phyloP scores from a whole-genome alignment of 75 land plant genomes.

The Pinus albicaulis region DNA sequence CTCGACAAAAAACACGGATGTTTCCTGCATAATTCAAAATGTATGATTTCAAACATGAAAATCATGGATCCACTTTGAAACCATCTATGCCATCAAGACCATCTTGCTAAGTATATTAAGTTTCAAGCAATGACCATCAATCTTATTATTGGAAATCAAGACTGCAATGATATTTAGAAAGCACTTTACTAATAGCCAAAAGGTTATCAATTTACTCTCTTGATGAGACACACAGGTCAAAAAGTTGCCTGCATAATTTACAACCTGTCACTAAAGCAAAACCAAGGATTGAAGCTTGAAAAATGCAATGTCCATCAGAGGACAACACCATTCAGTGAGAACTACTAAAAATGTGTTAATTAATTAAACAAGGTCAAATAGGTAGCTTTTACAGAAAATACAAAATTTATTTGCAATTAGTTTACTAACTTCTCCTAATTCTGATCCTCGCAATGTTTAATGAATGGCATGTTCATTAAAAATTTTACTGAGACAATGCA shows the following conservation, averaged over 20 bases:
- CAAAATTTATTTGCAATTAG: neutral
- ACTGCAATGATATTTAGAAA: neutral
- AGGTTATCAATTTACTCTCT: neutral
- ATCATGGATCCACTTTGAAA: neutral
- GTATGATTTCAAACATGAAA: neutral
- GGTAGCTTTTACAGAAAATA: neutral
- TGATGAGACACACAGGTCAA: neutral
- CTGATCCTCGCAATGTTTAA: neutral
- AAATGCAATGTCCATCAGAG: neutral
- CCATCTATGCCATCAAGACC: neutral
- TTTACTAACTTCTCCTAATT: neutral
- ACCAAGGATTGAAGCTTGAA: neutral
- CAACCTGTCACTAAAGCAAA: neutral
- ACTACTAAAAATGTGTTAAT: neutral
- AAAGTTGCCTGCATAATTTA: neutral
- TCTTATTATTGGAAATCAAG: neutral
- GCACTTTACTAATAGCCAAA: neutral
- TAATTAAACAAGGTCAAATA: neutral
- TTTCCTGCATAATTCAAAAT: constrained; percentile 45
- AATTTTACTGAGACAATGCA: neutral
- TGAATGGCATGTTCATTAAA: neutral
- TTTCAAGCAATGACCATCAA: neutral
- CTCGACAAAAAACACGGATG: constrained; percentile 82
- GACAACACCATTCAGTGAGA: neutral
- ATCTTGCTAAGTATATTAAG: neutral